Conservation (phyloP, 2,329 filamentous ascomycete species). For the Aaosphaeria arxii region DNA sequence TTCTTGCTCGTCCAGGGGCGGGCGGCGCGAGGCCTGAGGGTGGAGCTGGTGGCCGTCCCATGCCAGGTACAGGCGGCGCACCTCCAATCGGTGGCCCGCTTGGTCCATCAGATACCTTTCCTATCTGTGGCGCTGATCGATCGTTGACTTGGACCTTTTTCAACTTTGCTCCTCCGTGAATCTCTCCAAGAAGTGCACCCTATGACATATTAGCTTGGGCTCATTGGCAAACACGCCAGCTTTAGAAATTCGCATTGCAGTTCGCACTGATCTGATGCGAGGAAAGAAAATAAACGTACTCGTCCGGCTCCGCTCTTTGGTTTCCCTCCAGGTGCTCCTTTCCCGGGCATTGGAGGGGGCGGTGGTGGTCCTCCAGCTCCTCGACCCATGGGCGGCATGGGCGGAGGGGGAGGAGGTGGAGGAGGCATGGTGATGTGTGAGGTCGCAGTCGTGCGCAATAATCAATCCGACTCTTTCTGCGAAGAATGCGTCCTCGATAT, state of each 20-base stretch:
- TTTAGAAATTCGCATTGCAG: background rate
- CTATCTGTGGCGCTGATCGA: conserved; percentile 75
- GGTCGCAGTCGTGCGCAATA: background rate
- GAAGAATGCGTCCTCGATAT: background rate
- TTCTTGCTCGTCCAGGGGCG: conserved; percentile 66
- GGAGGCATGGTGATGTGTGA: conserved; percentile 24
- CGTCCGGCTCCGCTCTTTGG: conserved; percentile 31
- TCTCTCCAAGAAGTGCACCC: conserved; percentile 86
- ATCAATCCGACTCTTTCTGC: conserved; percentile 1
- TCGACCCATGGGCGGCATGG: conserved; percentile 37
- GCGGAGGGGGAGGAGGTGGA: conserved; percentile 34
- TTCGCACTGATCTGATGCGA: conserved; percentile 1
- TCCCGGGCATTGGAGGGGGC: conserved; percentile 35
- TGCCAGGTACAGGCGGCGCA: conserved; percentile 76
- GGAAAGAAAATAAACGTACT: conserved; percentile 18
- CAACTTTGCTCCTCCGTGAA: conserved; percentile 73
- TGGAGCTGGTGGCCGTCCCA: conserved; percentile 46
- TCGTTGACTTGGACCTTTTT: conserved; percentile 90
- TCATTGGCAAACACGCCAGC: background rate
- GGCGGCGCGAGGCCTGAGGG: conserved; percentile 70
- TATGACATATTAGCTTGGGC: conserved; percentile 42
- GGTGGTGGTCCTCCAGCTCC: conserved; percentile 36
- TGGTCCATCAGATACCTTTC: conserved; percentile 53
- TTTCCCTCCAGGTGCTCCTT: conserved; percentile 29
- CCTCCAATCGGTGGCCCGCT: conserved; percentile 65